Evolutionary conservation across 1,284 basidiomycete genomes (phyloP), one percentile per base, ranked within the genome.

Genomic region (Heliocybe sulcata): DNA sequence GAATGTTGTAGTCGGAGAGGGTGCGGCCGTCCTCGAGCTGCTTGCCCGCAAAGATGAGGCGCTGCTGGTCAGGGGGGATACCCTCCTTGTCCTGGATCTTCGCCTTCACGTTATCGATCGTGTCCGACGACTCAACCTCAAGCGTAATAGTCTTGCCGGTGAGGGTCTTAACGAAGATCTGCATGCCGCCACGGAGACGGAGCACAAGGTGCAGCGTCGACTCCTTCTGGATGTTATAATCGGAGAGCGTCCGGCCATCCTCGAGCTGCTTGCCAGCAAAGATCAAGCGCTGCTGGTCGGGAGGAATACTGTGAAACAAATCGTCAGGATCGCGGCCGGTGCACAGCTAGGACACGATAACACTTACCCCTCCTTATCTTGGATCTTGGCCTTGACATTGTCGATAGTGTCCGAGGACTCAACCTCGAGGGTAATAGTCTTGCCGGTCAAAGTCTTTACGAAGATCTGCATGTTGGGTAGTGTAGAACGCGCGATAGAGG

Each of bases 141-240:
- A 94, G 77, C n/a, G 92, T 94, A 72, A 96, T 95, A 12, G 92
- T 95, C 83, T 95, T 96, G 51, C 94, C 93, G 16, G 93, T 95
- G 56, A 95, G 75, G 56, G 85, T 88, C 76, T 92, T 93, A 58
- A 93, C 90, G 65, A 92, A 92, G 64, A 92, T 91, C 65, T 92
- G 89, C 90, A 91, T 91, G 25, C 91, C 92, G 65, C 91, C 91
- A 71, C 91, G 88, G 53, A 94, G 84, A 72, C 90, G 89, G 60
- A 94, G 83, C 48, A 84, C 82, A 38, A 68, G 63, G 55, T 67
- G 65, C 12, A 66, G 63, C 19, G 66, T 68, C 10, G 65, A 66
- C 65, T 87, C 84, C 74, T 87, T 87, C 72, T 87, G 84, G 70
- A 85, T 84, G 74, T 83, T 86, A 75, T 87, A 86, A 68, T 87